Evolutionary conservation across 371 early-diverging fungal species (phyloP), one percentile per base, ranked within the genome.

Genomic region (Saksenaea oblongispora): DNA sequence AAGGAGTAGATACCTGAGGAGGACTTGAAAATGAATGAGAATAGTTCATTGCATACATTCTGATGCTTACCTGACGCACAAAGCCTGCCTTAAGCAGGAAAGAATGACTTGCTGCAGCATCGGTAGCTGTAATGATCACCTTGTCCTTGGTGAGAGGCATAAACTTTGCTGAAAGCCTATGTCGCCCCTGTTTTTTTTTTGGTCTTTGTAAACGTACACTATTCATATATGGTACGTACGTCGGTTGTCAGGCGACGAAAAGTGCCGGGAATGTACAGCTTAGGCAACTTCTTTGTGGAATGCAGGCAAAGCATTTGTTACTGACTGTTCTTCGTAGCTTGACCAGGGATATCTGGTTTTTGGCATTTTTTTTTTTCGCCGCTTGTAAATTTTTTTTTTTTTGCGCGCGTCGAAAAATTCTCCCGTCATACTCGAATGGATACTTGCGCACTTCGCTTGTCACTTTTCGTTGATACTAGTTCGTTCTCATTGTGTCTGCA

Each of bases 1-100:
- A 93, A 74, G 1, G 88, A 86, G 79, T 89, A 95, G 26, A 94
- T 86, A 2, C 96, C 96, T 5, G 94, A 84, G 11, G 89, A 82
- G 11, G 91, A 89, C 88, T 89, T 17, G 1, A 24, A 22, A 18
- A 39, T 28, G n/a, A 10, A 58, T 27, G 7, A 61, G 34, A 11
- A 62, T 31, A n/a, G 34, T 34, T 14, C 41, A 26, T 39, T n/a
- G 42, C n/a, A 14, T n/a, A n/a, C n/a, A 14, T n/a, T 59, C 34
- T n/a, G 17, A 28, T 34, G 1, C 39, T 15, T 65, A 85, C 84
- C 71, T 82, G 87, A 17, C 88, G 76, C 56, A 88, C 71, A 51
- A 83, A 80, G 1, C 88, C 88, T 26, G 76, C 83, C 15, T 83
- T 77, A 28, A 82, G 58, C 58, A 85, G 65, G 17, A 78, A 65